Percentiles rank a stretch among this genome's conserved stretches.
These are phyloP conservation scores for Choiromyces venosus DNA, from an alignment of 495 filamentous ascomycete species.

Conservation along the genomic window DNA sequence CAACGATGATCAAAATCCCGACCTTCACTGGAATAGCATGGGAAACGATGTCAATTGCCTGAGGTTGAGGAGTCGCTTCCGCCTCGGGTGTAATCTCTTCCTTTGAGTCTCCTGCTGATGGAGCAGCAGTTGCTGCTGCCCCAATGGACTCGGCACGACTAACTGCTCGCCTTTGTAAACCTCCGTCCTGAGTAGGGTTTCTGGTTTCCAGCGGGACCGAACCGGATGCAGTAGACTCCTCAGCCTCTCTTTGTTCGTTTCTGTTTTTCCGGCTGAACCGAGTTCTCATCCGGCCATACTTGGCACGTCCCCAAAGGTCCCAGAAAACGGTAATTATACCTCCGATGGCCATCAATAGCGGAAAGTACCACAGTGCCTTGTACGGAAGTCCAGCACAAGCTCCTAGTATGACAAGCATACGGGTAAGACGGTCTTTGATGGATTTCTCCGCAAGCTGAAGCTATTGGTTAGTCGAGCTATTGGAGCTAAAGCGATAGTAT, in stretches of 20 bases:
- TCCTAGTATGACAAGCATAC: slow-evolving; percentile 64
- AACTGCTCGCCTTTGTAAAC: slow-evolving; percentile 6
- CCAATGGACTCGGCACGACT: neutral
- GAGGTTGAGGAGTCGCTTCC: neutral
- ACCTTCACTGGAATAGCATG: slow-evolving; percentile 34
- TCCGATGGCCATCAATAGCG: slow-evolving; percentile 60
- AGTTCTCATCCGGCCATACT: slow-evolving; percentile 34
- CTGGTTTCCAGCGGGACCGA: slow-evolving; percentile 12
- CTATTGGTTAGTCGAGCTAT: neutral
- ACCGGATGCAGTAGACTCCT: neutral
- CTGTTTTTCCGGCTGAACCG: slow-evolving; percentile 11
- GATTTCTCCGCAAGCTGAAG: slow-evolving; percentile 59
- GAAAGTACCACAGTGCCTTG: slow-evolving; percentile 79
- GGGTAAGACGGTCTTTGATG: slow-evolving; percentile 65
- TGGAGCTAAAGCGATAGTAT: neutral
- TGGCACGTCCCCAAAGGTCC: slow-evolving; percentile 55
- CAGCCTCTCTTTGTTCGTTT: slow-evolving; percentile 21
- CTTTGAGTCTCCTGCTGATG: neutral
- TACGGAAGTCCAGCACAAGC: slow-evolving; percentile 67
- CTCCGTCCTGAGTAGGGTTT: neutral
- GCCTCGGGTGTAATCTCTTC: neutral
- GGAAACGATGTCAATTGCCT: slow-evolving; percentile 19
- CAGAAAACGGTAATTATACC: slow-evolving; percentile 54
- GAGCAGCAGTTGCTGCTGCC: neutral
- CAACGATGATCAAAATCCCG: slow-evolving; percentile 40